Evolutionary conservation across 495 filamentous ascomycete genomes (phyloP), one percentile per base, ranked within the genome.

Genomic region (Astrocystis sublimbata): DNA sequence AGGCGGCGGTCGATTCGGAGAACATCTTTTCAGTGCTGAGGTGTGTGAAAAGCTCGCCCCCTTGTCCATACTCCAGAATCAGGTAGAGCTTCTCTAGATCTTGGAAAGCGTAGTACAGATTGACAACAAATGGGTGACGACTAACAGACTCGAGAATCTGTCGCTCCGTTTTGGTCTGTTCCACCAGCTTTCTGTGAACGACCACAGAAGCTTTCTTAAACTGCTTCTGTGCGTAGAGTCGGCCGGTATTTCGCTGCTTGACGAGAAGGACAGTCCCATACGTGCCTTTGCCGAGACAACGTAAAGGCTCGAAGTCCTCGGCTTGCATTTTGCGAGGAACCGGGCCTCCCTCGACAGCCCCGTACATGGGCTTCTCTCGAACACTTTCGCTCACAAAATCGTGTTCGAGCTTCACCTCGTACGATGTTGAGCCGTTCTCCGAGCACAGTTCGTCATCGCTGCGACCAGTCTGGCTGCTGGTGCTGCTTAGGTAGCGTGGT

Each of bases 31-130:
- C 92, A 65, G 90, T 88, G 38, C 85, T 90, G 10, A 98, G 83
- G 65, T 97, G 92, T 15, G 86, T 87, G 73, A 98, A 98, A 13
- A 98, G 81, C 73, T 98, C 94, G 35, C 94, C 94, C 41, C 94
- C 94, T 73, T 96, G 88, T n/a, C 94, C 94, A 72, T 98, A 98
- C 74, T 98, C 93, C 41, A 98, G 86, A 68, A 98, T 98, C 31
- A 98, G 80, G 73, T 98, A 98, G 10, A 98, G 86, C 77, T 96
- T 98, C 79, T 96, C 92, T 64, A 89, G 93, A 74, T 98, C 96
- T 75, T 98, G 94, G 76, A 98, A 98, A 24, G 94, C 94, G 71
- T 98, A 98, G 78, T 88, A 98, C 10, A 98, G 83, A 71, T 97
- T 98, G 40, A 98, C 94, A 26, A 98, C 91, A 68, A 97, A 98